A percentile compares a stretch with the other conserved stretches of the same genome.
These are phyloP conservation scores for Kodamaea laetipori DNA, from an alignment of 805 yeast species.

Conservation along the genomic window DNA sequence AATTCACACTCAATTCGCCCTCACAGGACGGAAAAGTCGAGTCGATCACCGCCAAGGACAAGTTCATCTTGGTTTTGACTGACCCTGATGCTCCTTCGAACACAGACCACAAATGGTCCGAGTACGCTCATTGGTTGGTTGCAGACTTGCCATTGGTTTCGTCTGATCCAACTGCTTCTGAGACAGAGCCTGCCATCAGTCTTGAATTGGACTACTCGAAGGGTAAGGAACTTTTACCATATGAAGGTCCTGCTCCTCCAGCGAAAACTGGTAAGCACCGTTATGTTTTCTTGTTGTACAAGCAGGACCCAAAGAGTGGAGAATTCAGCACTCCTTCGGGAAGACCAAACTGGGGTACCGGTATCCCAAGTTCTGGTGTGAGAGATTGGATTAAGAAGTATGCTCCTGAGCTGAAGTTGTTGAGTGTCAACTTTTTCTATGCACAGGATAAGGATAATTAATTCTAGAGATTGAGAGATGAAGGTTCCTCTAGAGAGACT, in stretches of 20 bases:
- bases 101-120: constrained; percentile 84
- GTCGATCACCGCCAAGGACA: constrained; percentile 43
- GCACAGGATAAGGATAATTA: constrained; percentile 58
- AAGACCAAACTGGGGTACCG: constrained; percentile 84
- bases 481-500: too few relatives aligned
- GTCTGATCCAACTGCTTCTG: constrained; percentile 32
- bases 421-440: constrained; percentile 79
- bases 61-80: constrained; percentile 76
- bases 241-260: constrained; percentile 91
- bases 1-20: constrained; percentile 59
- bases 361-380: constrained; percentile 76
- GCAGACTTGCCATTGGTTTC: constrained; percentile 50
- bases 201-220: constrained; percentile 34
- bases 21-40: constrained; percentile 45
- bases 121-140: constrained; percentile 74
- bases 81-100: constrained; percentile 95
- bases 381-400: constrained; percentile 69
- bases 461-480: too few relatives aligned
- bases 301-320: constrained; percentile 53
- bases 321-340: constrained; percentile 48
- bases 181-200: constrained; percentile 30
- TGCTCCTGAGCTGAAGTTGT: constrained; percentile 56
- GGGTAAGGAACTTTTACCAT: constrained; percentile 51
- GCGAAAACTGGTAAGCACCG: constrained; percentile 83
- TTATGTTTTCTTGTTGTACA: constrained; percentile 74